Evolutionary conservation across 768 basidiomycete genomes (phyloP), one percentile per base, ranked within the genome.

Genomic region (Boletus vermiculosoides): DNA sequence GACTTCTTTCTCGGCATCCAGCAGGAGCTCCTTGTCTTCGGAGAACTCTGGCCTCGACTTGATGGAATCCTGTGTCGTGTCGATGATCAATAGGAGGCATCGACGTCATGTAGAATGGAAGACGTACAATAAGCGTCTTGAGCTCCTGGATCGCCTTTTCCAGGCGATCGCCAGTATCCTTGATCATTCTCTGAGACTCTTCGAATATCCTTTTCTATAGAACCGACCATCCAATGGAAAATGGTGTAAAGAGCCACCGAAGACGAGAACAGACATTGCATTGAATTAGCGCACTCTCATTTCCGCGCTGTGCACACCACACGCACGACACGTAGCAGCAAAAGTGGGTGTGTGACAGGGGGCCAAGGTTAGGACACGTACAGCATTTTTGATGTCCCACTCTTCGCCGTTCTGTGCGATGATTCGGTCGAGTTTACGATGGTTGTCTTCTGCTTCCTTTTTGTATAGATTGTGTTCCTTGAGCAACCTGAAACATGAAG

Each of bases 101-200:
- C 44, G 55, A 62, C 49, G 63, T 59, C 59, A 66, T 45, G 57
- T 4, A 33, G 55, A 59, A 62, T 59, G 66, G 61, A 60, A 62
- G 54, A 83, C 90, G 59, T 69, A 94, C 92, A 52, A 92, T 70
- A 45, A 92, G 72, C 56, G 82, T 80, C 60, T 78, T 75, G 57
- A 94, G 77, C 54, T 89, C 88, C 54, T 76, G 83, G 31, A 77
- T 77, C 33, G 83, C 85, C 65, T 78, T 81, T 46, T 77, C 82
- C n/a, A 92, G 74, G 46, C 88, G 80, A 53, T 70, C 78, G 54
- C 76, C 74, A 22, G 86, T 80, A 67, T 93, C 90, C 50, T 73
- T 73, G 57, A 93, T 81, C 92, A 95, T 92, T 78, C 84, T 91
- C 59, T 83, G 75, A 42, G 87, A 86, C 76, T 95, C 92, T 55